Evolutionary conservation across 495 filamentous ascomycete genomes (phyloP), one percentile per base, ranked within the genome.

Genomic region (Pseudoneurospora amorphoporcata): DNA sequence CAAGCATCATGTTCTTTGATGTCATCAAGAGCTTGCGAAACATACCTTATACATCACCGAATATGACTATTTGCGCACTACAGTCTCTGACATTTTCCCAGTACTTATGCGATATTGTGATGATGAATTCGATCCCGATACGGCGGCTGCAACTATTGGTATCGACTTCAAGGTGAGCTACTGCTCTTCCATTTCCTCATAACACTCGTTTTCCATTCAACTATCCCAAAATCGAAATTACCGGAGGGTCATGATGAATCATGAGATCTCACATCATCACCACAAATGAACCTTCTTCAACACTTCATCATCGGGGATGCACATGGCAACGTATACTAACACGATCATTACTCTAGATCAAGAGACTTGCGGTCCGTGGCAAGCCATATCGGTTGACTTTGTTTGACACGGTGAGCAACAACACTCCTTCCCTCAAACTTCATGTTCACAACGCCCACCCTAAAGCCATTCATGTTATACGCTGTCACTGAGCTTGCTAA

Each of bases 111-210:
- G 78, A 40, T 80, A 90, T 77, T 88, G 86, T 78, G 87, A 89
- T 72, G 85, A 89, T 77, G 85, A 87, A 71, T 90, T 88, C 71
- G 88, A 90, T 70, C 84, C 85, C 10, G 86, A 88, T 72, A 84
- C 80, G 40, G 83, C 87, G 14, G 84, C 85, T 68, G 86, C 88
- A 32, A 90, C 88, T 2, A 89, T 90, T 73, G 88, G 88, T 35
- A 86, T 90, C 69, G 88, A 90, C 74, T 89, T 88, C 79, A 87
- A 88, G 81, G 87, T 88, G 70, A 16, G 73, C 17, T 19, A n/a
- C 6, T 37, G 40, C 58, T 6, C 3, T 69, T 61, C 61, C 19
- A 35, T 19, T 37, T 71, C n/a, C 43, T 14, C 40, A 17, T 65
- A 35, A 6, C 14, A 35, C 53, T 65, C 14, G 17, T 35, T 3